Evolutionary conservation across 129 eudicot genomes (phyloP).

Genomic region (Deinandra increscens): DNA sequence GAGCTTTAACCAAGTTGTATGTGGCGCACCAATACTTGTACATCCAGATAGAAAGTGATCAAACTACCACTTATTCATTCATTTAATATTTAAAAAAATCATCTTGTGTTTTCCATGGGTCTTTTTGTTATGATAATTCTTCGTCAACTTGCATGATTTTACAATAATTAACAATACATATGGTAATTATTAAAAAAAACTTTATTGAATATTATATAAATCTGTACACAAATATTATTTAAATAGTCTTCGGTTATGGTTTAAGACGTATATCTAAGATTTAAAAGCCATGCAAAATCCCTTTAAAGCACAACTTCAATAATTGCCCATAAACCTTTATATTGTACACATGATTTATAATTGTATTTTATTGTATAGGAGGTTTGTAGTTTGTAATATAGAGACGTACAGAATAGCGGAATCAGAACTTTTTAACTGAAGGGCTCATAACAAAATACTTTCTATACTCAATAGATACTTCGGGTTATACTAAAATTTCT

Average conservation of each 20-base stretch:
- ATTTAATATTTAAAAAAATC: not conserved
- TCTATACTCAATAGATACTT: too few species aligned
- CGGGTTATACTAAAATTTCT: too few species aligned
- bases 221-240: not conserved
- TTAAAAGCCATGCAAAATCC: not conserved
- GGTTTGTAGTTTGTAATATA: too few species aligned
- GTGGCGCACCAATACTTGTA: conserved; percentile 18
- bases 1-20: conserved; percentile 17
- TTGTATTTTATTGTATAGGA: too few species aligned
- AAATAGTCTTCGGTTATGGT: not conserved
- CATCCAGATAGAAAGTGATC: conserved; percentile 35
- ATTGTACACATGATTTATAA: not conserved
- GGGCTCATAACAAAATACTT: too few species aligned
- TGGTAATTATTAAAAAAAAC: conserved; percentile 14
- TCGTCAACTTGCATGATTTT: not conserved
- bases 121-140: conserved; percentile 19
- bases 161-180: conserved; percentile 8
- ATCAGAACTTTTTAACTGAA: too few species aligned
- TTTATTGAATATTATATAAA: not conserved
- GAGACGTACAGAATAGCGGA: too few species aligned
- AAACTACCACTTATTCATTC: not conserved
- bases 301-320: not conserved
- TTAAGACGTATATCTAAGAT: not conserved
- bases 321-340: not conserved
- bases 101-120: conserved; percentile 25